These are phyloP conservation scores for Candida tropicalis DNA, from an alignment of 1,139 yeast genomes.

Conservation along the genomic window DNA sequence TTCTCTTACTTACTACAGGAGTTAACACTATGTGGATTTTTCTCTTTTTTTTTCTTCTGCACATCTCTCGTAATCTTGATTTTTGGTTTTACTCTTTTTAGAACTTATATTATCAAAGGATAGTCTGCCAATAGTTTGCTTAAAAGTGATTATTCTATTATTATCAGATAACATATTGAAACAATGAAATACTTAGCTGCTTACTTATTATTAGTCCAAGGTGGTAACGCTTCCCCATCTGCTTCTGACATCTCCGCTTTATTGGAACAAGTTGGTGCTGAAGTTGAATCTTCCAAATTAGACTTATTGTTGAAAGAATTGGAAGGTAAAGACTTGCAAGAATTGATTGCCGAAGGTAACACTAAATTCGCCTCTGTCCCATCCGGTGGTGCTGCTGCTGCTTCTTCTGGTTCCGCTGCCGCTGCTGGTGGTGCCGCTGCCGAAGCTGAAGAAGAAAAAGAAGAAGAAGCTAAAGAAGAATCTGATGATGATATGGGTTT, in stretches of 20 bases:
- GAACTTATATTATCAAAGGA: slow-evolving; percentile 39
- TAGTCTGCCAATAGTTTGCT: slow-evolving; percentile 59
- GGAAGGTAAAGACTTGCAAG: slow-evolving; percentile 77
- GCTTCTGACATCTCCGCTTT: slow-evolving; percentile 72
- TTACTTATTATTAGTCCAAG: slow-evolving; percentile 83
- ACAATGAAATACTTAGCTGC: slow-evolving; percentile 86
- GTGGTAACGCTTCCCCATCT: slow-evolving; percentile 80
- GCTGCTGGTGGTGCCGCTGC: slow-evolving; percentile 44
- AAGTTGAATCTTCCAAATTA: slow-evolving; percentile 75
- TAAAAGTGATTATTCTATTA: slow-evolving; percentile 59
- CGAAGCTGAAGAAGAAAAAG: slow-evolving; percentile 41
- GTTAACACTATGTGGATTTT: neutral
- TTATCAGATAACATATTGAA: slow-evolving; percentile 6
- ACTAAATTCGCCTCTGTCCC: slow-evolving; percentile 83
- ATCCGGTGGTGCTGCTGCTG: slow-evolving; percentile 80
- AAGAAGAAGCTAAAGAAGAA: slow-evolving; percentile 32
- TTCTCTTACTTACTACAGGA: neutral
- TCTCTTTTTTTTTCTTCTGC: neutral
- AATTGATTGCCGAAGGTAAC: slow-evolving; percentile 79
- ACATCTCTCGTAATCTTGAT: neutral
- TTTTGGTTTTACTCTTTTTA: neutral
- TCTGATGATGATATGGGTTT: slow-evolving; percentile 83
- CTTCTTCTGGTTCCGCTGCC: slow-evolving; percentile 50
- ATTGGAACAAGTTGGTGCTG: slow-evolving; percentile 76
- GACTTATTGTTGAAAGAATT: slow-evolving; percentile 66